Conservation (phyloP, 1,284 basidiomycete species). For the Sporisorium sorghi region DNA sequence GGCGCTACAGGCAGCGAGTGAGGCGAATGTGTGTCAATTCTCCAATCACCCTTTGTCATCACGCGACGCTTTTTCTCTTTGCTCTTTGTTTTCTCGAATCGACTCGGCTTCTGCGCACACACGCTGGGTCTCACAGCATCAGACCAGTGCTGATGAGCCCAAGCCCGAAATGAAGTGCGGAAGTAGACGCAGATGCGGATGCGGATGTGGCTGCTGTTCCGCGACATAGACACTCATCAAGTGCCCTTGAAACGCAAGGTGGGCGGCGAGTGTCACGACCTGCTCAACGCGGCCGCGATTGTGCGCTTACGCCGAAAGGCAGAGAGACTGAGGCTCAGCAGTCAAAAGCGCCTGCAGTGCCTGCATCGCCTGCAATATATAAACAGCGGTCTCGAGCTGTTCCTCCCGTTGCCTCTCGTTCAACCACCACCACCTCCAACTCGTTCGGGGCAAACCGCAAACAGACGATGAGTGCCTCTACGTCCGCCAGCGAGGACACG, state of each 20-base stretch:
- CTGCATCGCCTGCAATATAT: not conserved
- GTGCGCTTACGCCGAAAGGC: not conserved
- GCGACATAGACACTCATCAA: no score
- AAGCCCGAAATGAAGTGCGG: constrained; percentile 2
- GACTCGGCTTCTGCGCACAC: constrained; percentile 3
- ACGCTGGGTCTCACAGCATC: not conserved
- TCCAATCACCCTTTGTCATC: constrained; percentile 28
- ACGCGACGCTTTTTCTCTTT: constrained; percentile 29
- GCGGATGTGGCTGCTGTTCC: not conserved
- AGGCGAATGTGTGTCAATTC: no score
- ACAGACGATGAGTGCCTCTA: not conserved
- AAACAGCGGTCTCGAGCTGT: not conserved
- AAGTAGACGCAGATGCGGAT: not conserved
- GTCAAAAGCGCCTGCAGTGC: not conserved
- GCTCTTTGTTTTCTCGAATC: not conserved
- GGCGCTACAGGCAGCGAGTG: no score
- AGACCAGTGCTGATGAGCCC: not conserved
- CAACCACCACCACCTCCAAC: not conserved
- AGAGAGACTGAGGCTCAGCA: not conserved
- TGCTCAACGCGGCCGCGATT: not conserved
- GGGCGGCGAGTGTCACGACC: not conserved
- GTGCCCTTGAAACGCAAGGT: not conserved
- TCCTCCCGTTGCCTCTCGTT: not conserved
- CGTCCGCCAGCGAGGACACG: not conserved
- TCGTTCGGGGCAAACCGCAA: no score